Percentiles rank a stretch among this genome's conserved stretches.
These are phyloP conservation scores for Scolecobasidium constrictum DNA, from an alignment of 2,329 filamentous ascomycete genomes.

Conservation along the genomic window DNA sequence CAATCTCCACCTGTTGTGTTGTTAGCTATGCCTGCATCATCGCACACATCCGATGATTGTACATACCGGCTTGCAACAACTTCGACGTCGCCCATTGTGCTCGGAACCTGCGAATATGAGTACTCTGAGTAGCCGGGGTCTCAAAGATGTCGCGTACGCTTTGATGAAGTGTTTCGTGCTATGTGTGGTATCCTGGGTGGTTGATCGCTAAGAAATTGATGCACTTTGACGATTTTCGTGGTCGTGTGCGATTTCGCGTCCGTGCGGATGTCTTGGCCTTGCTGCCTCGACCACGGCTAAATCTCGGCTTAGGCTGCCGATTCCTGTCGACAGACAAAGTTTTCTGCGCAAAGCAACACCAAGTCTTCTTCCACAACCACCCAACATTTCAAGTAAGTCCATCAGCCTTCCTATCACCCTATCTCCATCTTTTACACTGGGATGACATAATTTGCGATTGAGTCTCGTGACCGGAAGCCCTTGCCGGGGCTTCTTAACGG, in stretches of 20 bases:
- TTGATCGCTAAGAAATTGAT: background rate
- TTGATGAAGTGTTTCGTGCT: background rate
- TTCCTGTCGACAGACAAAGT: no score
- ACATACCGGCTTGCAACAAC: constrained; percentile 33
- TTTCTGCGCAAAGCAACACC: no score
- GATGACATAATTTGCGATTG: constrained; percentile 84
- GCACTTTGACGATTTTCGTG: background rate
- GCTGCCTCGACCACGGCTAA: no score
- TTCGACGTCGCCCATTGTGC: constrained; percentile 37
- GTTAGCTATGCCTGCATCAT: constrained; percentile 1
- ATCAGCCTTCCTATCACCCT: no score
- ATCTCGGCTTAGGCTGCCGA: no score
- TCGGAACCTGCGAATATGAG: constrained; percentile 13
- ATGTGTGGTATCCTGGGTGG: background rate
- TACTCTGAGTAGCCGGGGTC: no score
- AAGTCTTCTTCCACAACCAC: no score
- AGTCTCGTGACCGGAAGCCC: constrained; percentile 72
- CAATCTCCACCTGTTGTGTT: constrained; percentile 61
- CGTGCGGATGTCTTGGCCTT: no score
- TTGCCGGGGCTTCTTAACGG: constrained; percentile 84
- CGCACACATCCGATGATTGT: background rate
- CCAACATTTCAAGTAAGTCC: no score
- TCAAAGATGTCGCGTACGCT: background rate
- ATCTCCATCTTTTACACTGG: background rate
- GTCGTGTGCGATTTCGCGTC: no score